Conservation (phyloP, 73 alveolate species). For the Blepharisma japonicum region DNA sequence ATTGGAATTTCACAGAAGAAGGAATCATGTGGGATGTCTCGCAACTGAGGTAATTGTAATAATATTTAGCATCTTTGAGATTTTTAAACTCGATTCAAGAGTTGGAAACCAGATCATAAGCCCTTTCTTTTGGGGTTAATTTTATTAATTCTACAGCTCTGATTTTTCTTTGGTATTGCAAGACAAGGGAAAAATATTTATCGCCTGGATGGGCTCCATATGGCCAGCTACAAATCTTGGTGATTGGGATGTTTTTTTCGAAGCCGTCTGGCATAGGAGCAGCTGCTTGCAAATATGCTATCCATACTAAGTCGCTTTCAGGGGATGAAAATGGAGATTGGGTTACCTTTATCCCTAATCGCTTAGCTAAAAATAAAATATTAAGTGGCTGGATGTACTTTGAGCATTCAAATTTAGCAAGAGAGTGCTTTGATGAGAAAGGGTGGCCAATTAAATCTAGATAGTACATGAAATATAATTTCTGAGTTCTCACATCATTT, state of each 20-base stretch:
- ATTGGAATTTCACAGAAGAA: neutral
- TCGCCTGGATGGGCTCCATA: slow-evolving; percentile 16
- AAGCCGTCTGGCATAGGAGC: slow-evolving; percentile 26
- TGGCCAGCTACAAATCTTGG: slow-evolving; percentile 22
- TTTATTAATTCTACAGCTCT: neutral
- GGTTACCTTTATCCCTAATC: slow-evolving; percentile 2
- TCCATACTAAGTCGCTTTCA: slow-evolving; percentile 31
- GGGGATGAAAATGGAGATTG: slow-evolving; percentile 10
- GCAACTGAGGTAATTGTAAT: slow-evolving; percentile 1
- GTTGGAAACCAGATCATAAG: neutral
- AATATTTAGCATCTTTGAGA: neutral
- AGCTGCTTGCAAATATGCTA: slow-evolving; percentile 23
- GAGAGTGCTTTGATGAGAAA: neutral
- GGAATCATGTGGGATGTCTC: neutral
- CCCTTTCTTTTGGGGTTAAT: neutral
- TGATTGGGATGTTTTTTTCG: neutral
- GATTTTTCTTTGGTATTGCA: neutral
- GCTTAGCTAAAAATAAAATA: neutral
- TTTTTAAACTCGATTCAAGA: neutral
- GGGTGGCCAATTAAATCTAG: slow-evolving; percentile 23
- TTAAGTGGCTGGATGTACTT: neutral
- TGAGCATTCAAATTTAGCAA: neutral
- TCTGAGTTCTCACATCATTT: neutral
- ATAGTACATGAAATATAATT: slow-evolving; percentile 5
- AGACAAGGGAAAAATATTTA: neutral